Evolutionary conservation across 1,284 basidiomycete species (phyloP).

Genomic region (Gomphus sp.): DNA sequence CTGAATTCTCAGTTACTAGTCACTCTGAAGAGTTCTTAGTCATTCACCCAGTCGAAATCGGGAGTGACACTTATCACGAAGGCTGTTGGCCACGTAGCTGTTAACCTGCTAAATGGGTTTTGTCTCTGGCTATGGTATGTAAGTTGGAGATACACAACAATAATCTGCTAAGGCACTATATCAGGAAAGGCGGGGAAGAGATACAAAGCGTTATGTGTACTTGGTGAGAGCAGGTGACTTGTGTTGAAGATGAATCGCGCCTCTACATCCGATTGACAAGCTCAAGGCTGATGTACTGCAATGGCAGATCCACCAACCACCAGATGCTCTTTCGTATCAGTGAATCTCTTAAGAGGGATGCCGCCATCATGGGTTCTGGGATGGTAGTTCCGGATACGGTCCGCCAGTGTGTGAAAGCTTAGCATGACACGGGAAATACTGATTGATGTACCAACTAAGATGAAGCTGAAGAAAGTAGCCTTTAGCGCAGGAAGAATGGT

Average conservation of each 20-base stretch:
- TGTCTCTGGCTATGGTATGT: too few species aligned
- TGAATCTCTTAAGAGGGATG: background rate
- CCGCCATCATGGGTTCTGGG: background rate
- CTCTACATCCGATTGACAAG: background rate
- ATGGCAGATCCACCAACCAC: background rate
- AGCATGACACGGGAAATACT: background rate
- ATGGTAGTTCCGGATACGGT: background rate
- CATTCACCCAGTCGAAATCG: too few species aligned
- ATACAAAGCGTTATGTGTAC: too few species aligned
- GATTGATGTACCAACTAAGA: background rate
- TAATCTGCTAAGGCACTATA: too few species aligned
- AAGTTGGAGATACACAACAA: too few species aligned
- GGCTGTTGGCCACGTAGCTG: background rate
- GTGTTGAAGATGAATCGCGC: too few species aligned
- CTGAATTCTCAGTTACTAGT: too few species aligned
- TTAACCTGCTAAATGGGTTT: too few species aligned
- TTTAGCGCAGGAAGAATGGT: background rate
- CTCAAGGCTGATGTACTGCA: background rate
- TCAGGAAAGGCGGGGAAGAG: too few species aligned
- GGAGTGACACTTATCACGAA: too few species aligned
- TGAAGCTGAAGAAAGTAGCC: background rate
- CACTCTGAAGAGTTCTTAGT: too few species aligned
- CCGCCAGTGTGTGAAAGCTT: background rate
- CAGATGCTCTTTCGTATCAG: background rate
- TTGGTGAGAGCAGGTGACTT: too few species aligned